Evolutionary conservation across 1,284 basidiomycete genomes (phyloP).

Genomic region (Sporisorium graminicola): DNA sequence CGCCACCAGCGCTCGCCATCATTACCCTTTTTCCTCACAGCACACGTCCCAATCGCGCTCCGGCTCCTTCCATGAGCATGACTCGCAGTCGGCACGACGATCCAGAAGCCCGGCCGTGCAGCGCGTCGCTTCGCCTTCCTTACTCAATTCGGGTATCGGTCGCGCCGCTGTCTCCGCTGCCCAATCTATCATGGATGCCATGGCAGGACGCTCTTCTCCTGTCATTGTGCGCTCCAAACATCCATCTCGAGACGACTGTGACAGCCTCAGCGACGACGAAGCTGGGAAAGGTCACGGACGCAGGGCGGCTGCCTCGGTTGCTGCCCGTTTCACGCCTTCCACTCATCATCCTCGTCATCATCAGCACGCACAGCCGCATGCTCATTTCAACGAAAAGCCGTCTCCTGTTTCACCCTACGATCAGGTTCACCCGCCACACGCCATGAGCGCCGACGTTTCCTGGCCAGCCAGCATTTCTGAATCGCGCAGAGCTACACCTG

Average conservation of each 20-base stretch:
- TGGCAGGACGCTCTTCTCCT: constrained; percentile 56
- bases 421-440: constrained; percentile 19
- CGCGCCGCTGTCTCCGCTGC: constrained; percentile 55
- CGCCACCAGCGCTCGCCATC: constrained; percentile 46
- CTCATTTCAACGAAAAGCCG: constrained; percentile 18
- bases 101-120: constrained; percentile 20
- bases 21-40: constrained; percentile 21
- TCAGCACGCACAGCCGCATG: constrained; percentile 16
- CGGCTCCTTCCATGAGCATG: constrained; percentile 34
- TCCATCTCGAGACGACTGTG: constrained; percentile 16
- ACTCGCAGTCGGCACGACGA: constrained; percentile 17
- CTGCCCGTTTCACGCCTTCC: constrained; percentile 52
- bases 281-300: constrained; percentile 58
- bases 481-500: constrained; percentile 46
- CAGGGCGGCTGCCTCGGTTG: constrained; percentile 30
- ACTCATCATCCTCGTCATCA: constrained; percentile 27
- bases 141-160: constrained; percentile 48
- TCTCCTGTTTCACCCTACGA: constrained; percentile 12
- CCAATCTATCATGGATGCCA: constrained; percentile 58
- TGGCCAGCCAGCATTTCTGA: constrained; percentile 44
- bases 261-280: constrained; percentile 56
- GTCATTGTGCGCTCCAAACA: constrained; percentile 21
- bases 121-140: constrained; percentile 38
- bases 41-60: constrained; percentile 21
- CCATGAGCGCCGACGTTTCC: constrained; percentile 20